phyloP scores from a whole-genome alignment of 768 basidiomycete species.

The Termitomyces sp. region DNA sequence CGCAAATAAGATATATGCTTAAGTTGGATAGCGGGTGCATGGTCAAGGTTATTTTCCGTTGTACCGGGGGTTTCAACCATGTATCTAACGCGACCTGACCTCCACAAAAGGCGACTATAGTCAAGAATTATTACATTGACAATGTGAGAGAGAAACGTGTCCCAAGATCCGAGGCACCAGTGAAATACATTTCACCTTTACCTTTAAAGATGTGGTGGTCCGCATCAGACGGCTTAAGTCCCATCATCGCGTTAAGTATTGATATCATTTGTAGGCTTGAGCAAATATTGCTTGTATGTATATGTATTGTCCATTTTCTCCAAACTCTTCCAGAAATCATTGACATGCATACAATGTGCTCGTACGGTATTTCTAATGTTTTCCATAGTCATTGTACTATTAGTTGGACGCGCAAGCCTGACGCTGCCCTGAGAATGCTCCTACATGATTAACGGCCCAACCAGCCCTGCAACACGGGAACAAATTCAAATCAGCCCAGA shows the following conservation, averaged over 20 bases:
- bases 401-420: neutral
- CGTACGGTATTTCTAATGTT: too few relatives aligned
- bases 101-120: neutral
- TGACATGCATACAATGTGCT: too few relatives aligned
- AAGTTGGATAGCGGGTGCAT: neutral
- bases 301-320: too few relatives aligned
- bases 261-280: too few relatives aligned
- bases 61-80: neutral
- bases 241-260: too few relatives aligned
- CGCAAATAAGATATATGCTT: neutral
- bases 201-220: too few relatives aligned
- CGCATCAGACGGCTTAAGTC: too few relatives aligned
- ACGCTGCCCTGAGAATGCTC: neutral
- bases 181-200: neutral
- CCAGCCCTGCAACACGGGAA: constrained; percentile 47
- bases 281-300: too few relatives aligned
- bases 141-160: too few relatives aligned
- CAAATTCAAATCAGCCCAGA: constrained; percentile 13
- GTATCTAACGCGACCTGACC: neutral
- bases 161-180: neutral
- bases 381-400: neutral
- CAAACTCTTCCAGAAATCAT: too few relatives aligned
- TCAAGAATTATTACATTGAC: neutral
- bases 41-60: neutral
- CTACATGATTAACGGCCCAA: constrained; percentile 49